Percentiles rank a stretch among this genome's conserved stretches.
These are phyloP conservation scores for Epichloe elymi DNA, from an alignment of 2,329 filamentous ascomycete species.

Conservation along the genomic window DNA sequence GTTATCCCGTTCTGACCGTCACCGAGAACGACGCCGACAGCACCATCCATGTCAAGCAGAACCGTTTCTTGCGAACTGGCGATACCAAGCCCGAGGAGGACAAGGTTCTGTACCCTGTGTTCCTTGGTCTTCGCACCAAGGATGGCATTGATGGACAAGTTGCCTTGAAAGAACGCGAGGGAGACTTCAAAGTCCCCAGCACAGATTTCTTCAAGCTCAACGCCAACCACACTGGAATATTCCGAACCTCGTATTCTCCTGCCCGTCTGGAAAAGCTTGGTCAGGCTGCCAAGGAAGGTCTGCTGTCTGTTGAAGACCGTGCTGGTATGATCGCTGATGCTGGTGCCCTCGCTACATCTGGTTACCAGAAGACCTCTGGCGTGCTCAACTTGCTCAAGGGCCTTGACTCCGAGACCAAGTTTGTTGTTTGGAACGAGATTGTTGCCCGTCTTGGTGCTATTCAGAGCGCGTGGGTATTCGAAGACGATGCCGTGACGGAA, in stretches of 20 bases:
- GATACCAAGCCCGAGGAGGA: slow-evolving; percentile 93
- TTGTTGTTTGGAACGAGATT: slow-evolving; percentile 92
- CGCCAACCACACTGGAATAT: slow-evolving; percentile 85
- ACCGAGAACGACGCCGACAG: slow-evolving; percentile 50
- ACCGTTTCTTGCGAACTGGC: slow-evolving; percentile 83
- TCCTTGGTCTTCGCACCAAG: slow-evolving; percentile 73
- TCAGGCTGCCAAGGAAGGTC: slow-evolving; percentile 56
- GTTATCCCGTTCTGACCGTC: slow-evolving; percentile 81
- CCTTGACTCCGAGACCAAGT: slow-evolving; percentile 72
- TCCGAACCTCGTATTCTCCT: slow-evolving; percentile 77
- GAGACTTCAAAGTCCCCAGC: slow-evolving; percentile 62
- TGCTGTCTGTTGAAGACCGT: slow-evolving; percentile 77
- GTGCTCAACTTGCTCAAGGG: slow-evolving; percentile 74
- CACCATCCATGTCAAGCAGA: slow-evolving; percentile 80
- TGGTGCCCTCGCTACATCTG: slow-evolving; percentile 75
- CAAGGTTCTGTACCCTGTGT: slow-evolving; percentile 74
- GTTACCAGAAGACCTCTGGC: slow-evolving; percentile 87
- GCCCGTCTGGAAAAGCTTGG: slow-evolving; percentile 80
- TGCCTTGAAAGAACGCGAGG: slow-evolving; percentile 43
- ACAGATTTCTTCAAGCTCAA: slow-evolving; percentile 94
- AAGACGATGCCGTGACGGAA: slow-evolving; percentile 59
- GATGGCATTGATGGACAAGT: slow-evolving; percentile 58
- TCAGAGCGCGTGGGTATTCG: slow-evolving; percentile 67
- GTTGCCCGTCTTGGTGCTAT: slow-evolving; percentile 65
- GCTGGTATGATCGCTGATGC: slow-evolving; percentile 93